Evolutionary conservation across 768 basidiomycete genomes (phyloP).

Genomic region (Rubroboletus satanas): DNA sequence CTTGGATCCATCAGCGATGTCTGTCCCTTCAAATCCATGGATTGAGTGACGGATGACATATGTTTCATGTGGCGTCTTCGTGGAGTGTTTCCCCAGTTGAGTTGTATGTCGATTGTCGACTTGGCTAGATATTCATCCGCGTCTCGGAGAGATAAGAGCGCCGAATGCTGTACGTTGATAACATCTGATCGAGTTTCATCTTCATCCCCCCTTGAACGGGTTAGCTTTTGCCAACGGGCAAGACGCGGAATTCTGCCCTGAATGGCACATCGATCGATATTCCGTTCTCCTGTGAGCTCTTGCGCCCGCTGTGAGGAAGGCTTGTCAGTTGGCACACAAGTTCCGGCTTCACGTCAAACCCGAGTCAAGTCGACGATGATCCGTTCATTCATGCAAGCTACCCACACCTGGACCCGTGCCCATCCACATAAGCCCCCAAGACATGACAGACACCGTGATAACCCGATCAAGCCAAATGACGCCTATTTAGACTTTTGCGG

Average conservation of each 20-base stretch:
- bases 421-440: background rate
- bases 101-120: background rate
- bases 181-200: conserved; percentile 4
- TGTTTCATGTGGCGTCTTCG: background rate
- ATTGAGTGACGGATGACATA: background rate
- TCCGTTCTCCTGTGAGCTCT: background rate
- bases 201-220: background rate
- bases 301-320: background rate
- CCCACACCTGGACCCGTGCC: background rate
- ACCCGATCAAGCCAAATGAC: conserved; percentile 13
- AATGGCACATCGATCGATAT: background rate
- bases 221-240: background rate
- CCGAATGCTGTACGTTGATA: background rate
- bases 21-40: background rate
- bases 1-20: background rate
- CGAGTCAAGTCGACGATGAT: conserved; percentile 8
- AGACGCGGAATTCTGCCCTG: background rate
- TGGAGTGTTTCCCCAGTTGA: background rate
- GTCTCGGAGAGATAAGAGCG: background rate
- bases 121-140: background rate
- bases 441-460: background rate
- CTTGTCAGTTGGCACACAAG: background rate
- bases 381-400: conserved; percentile 3
- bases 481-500: conserved; percentile 21
- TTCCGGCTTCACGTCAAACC: background rate